phyloP scores from a whole-genome alignment of 1,139 yeast species.

The Tardiomyces digboiensis region DNA sequence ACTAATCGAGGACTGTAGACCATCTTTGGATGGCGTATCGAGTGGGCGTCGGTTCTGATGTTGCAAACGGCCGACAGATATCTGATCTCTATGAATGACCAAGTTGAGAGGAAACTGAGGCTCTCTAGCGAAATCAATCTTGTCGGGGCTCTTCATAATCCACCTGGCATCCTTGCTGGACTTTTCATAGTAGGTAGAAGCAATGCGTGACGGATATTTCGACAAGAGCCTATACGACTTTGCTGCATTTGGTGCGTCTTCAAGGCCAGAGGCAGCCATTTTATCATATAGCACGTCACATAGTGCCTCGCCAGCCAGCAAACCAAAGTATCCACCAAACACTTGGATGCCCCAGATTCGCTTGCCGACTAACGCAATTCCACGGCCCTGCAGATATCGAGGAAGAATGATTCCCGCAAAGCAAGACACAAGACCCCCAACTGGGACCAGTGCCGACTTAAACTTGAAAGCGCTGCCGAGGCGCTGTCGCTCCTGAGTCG shows the following conservation, averaged over 20 bases:
- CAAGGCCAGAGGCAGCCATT: neutral
- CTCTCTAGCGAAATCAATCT: constrained; percentile 14
- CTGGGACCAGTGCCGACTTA: neutral
- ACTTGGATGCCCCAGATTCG: neutral
- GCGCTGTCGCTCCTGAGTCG: neutral
- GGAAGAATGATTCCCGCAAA: neutral
- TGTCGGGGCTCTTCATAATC: constrained; percentile 16
- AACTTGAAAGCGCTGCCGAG: neutral
- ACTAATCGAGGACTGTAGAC: neutral
- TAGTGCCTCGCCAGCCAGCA: neutral
- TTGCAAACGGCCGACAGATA: neutral
- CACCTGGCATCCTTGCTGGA: constrained; percentile 11
- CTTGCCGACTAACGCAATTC: neutral
- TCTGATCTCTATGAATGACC: constrained; percentile 6
- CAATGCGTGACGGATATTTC: constrained; percentile 16
- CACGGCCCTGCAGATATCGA: neutral
- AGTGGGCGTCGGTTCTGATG: neutral
- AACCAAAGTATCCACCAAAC: neutral
- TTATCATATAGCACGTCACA: neutral
- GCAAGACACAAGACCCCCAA: neutral
- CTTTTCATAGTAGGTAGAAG: constrained; percentile 12
- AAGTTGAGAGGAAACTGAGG: constrained; percentile 16
- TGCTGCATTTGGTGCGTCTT: neutral
- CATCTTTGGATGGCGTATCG: neutral
- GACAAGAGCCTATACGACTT: constrained; percentile 8